These are phyloP conservation scores for Rhytidiadelphus loreus DNA, from an alignment of 225 moss, liverwort and hornwort species.

Conservation along the genomic window DNA sequence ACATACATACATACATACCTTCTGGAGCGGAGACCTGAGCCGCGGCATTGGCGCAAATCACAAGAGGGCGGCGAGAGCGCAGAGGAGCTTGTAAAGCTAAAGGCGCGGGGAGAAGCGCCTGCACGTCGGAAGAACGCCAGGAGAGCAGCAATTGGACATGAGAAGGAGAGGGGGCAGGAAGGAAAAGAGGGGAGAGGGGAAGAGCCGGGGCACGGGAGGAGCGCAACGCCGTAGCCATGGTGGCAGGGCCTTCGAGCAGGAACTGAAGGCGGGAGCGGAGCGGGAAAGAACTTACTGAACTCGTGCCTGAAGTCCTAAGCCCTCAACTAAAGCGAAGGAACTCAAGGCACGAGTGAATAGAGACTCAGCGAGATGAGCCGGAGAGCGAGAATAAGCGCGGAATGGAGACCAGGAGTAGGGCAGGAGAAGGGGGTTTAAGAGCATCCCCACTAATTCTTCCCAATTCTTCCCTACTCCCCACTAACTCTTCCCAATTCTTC, in stretches of 20 bases:
- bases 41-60: constrained; percentile 3
- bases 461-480: no score
- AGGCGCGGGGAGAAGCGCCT: background rate
- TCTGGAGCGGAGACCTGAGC: constrained; percentile 19
- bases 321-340: background rate
- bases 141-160: background rate
- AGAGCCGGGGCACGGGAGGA: background rate
- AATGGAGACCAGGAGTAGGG: background rate
- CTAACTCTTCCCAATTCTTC: no score
- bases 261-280: background rate
- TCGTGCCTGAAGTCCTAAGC: no score
- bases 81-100: background rate
- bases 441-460: no score
- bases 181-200: background rate
- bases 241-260: background rate
- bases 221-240: constrained; percentile 3
- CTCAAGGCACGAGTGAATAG: background rate
- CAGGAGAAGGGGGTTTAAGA: background rate
- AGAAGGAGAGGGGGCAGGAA: background rate
- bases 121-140: constrained; percentile 1
- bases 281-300: background rate
- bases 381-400: background rate
- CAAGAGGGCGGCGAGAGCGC: background rate
- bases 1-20: background rate
- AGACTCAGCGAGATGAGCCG: background rate